Conservation (phyloP, 139 green algal genomes). For the Nannochloris sp. region DNA sequence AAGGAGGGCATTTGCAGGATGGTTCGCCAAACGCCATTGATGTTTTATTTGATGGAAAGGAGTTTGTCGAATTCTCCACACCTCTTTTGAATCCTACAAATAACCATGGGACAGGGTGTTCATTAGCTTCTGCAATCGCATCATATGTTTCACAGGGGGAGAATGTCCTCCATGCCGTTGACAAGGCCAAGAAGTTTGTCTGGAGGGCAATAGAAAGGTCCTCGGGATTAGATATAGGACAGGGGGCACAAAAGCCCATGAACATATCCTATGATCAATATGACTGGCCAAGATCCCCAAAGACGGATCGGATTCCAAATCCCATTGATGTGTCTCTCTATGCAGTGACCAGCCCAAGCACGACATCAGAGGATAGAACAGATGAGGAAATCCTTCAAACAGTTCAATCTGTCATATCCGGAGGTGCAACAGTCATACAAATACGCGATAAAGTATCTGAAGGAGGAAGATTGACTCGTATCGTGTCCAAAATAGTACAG, state of each 20-base stretch:
- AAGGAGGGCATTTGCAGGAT: constrained; percentile 78
- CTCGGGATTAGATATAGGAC: constrained; percentile 45
- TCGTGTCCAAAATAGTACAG: constrained; percentile 23
- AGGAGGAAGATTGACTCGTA: constrained; percentile 47
- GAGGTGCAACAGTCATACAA: constrained; percentile 78
- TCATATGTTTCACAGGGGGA: constrained; percentile 75
- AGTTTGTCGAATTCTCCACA: constrained; percentile 38
- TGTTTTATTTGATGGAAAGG: constrained; percentile 73
- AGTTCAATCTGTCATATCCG: constrained; percentile 52
- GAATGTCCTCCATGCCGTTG: constrained; percentile 41
- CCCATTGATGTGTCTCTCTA: constrained; percentile 57
- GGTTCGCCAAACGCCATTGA: constrained; percentile 43
- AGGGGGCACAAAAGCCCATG: constrained; percentile 56
- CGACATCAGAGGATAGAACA: background rate
- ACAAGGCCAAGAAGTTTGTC: constrained; percentile 59
- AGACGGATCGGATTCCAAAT: constrained; percentile 4
- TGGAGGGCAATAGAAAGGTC: constrained; percentile 45
- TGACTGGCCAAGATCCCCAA: constrained; percentile 17
- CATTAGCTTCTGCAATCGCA: constrained; percentile 74
- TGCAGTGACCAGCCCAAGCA: constrained; percentile 64
- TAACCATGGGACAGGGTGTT: constrained; percentile 93
- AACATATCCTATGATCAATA: constrained; percentile 45
- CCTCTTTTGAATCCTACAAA: constrained; percentile 57
- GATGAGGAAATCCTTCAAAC: constrained; percentile 40
- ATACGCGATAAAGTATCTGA: constrained; percentile 74